These are phyloP conservation scores for Ustilago esculenta DNA, from an alignment of 1,284 basidiomycete species.

Conservation along the genomic window DNA sequence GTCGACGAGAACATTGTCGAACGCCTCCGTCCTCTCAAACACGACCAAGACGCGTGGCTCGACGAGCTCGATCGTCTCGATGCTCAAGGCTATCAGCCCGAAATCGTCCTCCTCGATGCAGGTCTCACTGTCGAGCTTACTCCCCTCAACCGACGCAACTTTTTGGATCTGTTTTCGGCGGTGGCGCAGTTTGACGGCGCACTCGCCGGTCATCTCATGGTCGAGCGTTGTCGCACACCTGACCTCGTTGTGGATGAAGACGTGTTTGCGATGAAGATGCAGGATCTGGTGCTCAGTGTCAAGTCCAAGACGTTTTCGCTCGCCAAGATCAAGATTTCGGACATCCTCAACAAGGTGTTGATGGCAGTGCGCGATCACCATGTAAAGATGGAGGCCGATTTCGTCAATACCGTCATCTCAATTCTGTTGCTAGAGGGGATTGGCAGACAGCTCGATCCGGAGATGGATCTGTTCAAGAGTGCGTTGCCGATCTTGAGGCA, in stretches of 20 bases:
- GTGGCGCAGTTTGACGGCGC: slow-evolving; percentile 97
- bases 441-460: slow-evolving; percentile 89
- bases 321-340: slow-evolving; percentile 93
- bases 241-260: slow-evolving; percentile 90
- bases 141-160: slow-evolving; percentile 83
- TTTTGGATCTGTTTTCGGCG: slow-evolving; percentile 94
- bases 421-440: slow-evolving; percentile 95
- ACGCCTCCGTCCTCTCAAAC: slow-evolving; percentile 73
- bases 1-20: slow-evolving; percentile 73
- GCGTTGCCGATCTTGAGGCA: slow-evolving; percentile 62
- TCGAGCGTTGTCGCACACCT: slow-evolving; percentile 91
- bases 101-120: slow-evolving; percentile 95
- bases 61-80: slow-evolving; percentile 76
- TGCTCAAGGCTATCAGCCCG: slow-evolving; percentile 83
- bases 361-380: slow-evolving; percentile 89
- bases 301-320: slow-evolving; percentile 97
- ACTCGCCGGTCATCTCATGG: slow-evolving; percentile 91
- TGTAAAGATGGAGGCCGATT: slow-evolving; percentile 98
- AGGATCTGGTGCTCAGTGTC: slow-evolving; percentile 89
- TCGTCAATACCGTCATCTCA: slow-evolving; percentile 95
- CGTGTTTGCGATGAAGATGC: slow-evolving; percentile 96
- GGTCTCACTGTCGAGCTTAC: slow-evolving; percentile 90
- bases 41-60: slow-evolving; percentile 76
- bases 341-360: slow-evolving; percentile 88
- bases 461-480: slow-evolving; percentile 74